Evolutionary conservation across 345 rosid genomes (phyloP).

Genomic region (Raphanus sativus): DNA sequence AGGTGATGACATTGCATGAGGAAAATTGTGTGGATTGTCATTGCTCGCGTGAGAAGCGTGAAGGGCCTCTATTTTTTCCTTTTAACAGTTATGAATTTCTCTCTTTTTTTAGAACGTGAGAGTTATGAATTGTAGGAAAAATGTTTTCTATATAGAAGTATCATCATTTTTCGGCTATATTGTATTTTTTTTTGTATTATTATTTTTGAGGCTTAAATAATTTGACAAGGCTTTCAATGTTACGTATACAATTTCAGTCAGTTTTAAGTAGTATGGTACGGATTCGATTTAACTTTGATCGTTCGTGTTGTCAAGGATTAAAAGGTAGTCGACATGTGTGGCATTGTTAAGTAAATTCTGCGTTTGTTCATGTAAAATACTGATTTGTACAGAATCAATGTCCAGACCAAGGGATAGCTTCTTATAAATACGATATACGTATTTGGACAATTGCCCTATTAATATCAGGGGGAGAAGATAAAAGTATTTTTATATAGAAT

Average conservation of each 20-base stretch:
- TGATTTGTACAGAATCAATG: conserved; percentile 5
- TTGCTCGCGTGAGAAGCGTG: conserved; percentile 29
- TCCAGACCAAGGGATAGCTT: conserved; percentile 28
- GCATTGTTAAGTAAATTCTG: conserved; percentile 20
- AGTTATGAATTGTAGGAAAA: not conserved
- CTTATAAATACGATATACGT: conserved; percentile 8
- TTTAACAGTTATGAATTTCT: no score
- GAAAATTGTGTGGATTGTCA: conserved; percentile 10
- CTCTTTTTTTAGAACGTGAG: no score
- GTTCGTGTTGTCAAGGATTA: not conserved
- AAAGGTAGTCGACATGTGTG: not conserved
- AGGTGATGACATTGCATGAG: conserved; percentile 5
- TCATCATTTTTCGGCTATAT: not conserved
- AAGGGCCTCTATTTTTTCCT: not conserved
- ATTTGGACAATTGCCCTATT: no score
- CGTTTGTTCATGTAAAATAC: conserved; percentile 5
- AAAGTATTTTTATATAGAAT: not conserved
- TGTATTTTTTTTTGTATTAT: no score
- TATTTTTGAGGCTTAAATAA: not conserved
- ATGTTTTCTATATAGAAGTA: not conserved
- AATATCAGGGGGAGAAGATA: not conserved
- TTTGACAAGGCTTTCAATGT: not conserved
- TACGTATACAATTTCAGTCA: not conserved
- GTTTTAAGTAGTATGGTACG: not conserved
- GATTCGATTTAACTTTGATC: not conserved